Percentiles rank a stretch among this genome's conserved stretches.
phyloP scores from a whole-genome alignment of 306 rosid species.

The Sicyos edulis region DNA sequence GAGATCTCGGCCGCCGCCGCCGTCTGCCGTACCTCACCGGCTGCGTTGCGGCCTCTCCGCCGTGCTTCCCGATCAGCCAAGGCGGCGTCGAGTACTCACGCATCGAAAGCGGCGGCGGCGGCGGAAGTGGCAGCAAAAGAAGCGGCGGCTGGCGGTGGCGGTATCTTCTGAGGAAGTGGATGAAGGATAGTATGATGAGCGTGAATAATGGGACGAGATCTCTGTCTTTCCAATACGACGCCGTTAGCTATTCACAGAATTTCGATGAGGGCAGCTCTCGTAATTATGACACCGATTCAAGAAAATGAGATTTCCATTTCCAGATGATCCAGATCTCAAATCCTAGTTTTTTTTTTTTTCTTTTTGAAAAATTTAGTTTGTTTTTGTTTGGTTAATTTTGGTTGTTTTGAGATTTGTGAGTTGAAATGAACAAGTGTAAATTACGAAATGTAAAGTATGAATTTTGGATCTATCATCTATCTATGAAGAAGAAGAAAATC shows the following conservation, averaged over 20 bases:
- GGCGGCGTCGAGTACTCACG: not conserved
- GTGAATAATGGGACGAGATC: conserved; percentile 39
- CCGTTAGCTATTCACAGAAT: conserved; percentile 73
- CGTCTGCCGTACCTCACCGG: not conserved
- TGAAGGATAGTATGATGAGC: conserved; percentile 59
- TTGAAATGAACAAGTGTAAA: too few species aligned
- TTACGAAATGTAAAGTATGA: too few species aligned
- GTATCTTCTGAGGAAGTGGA: conserved; percentile 42
- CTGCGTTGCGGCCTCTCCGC: not conserved
- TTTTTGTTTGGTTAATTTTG: not conserved
- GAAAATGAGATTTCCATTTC: conserved; percentile 4
- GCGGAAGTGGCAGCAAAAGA: not conserved
- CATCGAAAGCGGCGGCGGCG: not conserved
- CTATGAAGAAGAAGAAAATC: too few species aligned
- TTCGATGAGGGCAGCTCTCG: conserved; percentile 63
- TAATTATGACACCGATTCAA: not conserved
- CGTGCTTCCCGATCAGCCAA: conserved; percentile 7
- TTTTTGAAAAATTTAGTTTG: not conserved
- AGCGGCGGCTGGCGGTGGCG: conserved; percentile 33
- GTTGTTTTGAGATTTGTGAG: not conserved
- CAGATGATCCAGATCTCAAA: not conserved
- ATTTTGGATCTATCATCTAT: too few species aligned
- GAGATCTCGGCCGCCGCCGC: not conserved
- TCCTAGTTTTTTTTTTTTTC: not conserved
- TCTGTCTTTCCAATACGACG: conserved; percentile 66